Evolutionary conservation across 768 basidiomycete species (phyloP).

Genomic region (Floccularia luteovirens): DNA sequence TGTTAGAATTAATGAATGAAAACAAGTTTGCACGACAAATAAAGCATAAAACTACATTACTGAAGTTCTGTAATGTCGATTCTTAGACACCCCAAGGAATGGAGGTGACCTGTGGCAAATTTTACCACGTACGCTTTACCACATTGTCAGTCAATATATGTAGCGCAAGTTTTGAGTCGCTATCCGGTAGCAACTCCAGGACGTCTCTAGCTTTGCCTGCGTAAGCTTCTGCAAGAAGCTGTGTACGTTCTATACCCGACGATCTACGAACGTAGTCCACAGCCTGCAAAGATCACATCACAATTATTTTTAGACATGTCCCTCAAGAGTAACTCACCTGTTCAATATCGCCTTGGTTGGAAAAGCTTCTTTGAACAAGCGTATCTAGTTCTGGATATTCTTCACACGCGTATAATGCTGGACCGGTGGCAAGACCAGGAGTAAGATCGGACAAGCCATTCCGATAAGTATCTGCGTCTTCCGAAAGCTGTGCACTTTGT

Average conservation of each 20-base stretch:
- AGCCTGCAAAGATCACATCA: slow-evolving; percentile 35
- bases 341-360: slow-evolving; percentile 72
- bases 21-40: too few relatives aligned
- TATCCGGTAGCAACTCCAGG: slow-evolving; percentile 67
- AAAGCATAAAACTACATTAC: too few relatives aligned
- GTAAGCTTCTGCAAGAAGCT: slow-evolving; percentile 66
- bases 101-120: too few relatives aligned
- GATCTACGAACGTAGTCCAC: slow-evolving; percentile 58
- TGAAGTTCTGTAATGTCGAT: too few relatives aligned
- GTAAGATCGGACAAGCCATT: slow-evolving; percentile 20
- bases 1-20: too few relatives aligned
- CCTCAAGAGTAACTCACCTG: slow-evolving; percentile 35
- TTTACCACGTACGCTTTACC: slow-evolving; percentile 48
- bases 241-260: slow-evolving; percentile 73
- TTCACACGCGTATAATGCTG: slow-evolving; percentile 81
- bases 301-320: background rate
- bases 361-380: slow-evolving; percentile 75
- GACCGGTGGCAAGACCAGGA: slow-evolving; percentile 59
- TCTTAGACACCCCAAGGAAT: too few relatives aligned
- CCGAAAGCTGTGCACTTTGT: slow-evolving; percentile 54
- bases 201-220: slow-evolving; percentile 71
- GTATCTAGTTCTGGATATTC: slow-evolving; percentile 71
- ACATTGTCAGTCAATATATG: slow-evolving; percentile 64
- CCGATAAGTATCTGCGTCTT: slow-evolving; percentile 77
- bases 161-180: slow-evolving; percentile 73